Evolutionary conservation across 106 monocot species (phyloP), one percentile per base, ranked within the genome.

Genomic region (Platanthera zijinensis): DNA sequence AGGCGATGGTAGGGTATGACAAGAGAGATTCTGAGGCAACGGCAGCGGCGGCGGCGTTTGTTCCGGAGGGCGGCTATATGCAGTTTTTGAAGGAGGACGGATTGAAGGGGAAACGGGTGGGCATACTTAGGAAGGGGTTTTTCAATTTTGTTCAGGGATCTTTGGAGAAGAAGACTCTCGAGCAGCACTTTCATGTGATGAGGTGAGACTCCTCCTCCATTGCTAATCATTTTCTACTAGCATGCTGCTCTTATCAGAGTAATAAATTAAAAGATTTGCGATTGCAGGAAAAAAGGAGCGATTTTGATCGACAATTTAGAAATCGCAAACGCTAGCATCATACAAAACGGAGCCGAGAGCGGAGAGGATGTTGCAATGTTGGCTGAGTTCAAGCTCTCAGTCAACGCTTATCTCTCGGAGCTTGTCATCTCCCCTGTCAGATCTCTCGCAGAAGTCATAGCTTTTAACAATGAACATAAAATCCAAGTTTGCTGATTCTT

Each of bases 1-100:
- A 95, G 6, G 91, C 77, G 5, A 91, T 89, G 13, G 91, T 80
- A 1, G 91, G 95, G 30, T 95, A 83, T 51, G 91, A 95, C 61
- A 56, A 59, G 9, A 63, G 74, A 8, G 89, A 95, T 32, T 71
- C 84, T 5, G 75, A 87, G 15, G 87, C 95, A 3, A 95, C 95
- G 10, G n/a, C 21, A 10, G 45, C 21, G 3, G 87, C 85, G 15
- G 75, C 71, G 1, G 74, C 74, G 63, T 87, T 84, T 54, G 87
- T 95, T 18, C 95, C 95, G 10, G 15, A 14, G 48, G 85, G 83
- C 7, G 95, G 91, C 10, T 95, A 95, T 51, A 53, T 28, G 48
- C 85, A 87, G 69, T 95, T 91, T 52, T 79, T 95, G 14, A 87
- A 82, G 39, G 25, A 30, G 5, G 85, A 83, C 7, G 90, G 94